Evolutionary conservation across 2,329 filamentous ascomycete species (phyloP).

Genomic region (Pseudocercospora eumusae): DNA sequence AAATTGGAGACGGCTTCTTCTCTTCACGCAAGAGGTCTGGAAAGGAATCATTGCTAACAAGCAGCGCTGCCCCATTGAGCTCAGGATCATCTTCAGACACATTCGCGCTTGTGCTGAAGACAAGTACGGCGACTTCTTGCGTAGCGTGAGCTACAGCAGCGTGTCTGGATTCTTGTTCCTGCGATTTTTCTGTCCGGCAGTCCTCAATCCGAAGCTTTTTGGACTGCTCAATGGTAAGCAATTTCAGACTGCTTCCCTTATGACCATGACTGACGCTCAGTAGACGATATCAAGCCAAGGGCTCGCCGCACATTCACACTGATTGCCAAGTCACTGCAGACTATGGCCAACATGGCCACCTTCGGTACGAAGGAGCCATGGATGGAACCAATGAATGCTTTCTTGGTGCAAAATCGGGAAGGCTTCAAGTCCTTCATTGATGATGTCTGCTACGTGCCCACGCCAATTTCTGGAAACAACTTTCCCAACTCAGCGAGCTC

Average conservation of each 20-base stretch:
- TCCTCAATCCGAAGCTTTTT: constrained; percentile 91
- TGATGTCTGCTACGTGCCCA: constrained; percentile 77
- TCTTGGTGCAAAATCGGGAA: constrained; percentile 72
- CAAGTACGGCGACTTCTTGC: constrained; percentile 87
- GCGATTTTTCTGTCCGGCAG: constrained; percentile 93
- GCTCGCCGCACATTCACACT: constrained; percentile 87
- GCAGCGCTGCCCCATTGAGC: constrained; percentile 72
- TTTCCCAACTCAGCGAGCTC: constrained; percentile 35
- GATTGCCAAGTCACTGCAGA: constrained; percentile 89
- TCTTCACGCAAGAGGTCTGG: constrained; percentile 81
- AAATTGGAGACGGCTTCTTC: constrained; percentile 78
- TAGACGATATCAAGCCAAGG: constrained; percentile 77
- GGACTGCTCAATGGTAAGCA: constrained; percentile 70
- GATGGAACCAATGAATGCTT: constrained; percentile 98
- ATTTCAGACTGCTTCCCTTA: not conserved
- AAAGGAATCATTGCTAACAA: constrained; percentile 76
- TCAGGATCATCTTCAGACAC: constrained; percentile 84
- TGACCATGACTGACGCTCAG: constrained; percentile 29
- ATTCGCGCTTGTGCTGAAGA: constrained; percentile 91
- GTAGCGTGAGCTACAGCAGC: constrained; percentile 87
- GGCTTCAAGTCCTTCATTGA: constrained; percentile 88
- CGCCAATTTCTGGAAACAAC: constrained; percentile 59
- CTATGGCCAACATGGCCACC: constrained; percentile 82
- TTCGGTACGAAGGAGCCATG: constrained; percentile 96
- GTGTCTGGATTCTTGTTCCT: constrained; percentile 94